Evolutionary conservation across 1,139 yeast species (phyloP).

Genomic region (Yamadazyma kanchanaburiensis): DNA sequence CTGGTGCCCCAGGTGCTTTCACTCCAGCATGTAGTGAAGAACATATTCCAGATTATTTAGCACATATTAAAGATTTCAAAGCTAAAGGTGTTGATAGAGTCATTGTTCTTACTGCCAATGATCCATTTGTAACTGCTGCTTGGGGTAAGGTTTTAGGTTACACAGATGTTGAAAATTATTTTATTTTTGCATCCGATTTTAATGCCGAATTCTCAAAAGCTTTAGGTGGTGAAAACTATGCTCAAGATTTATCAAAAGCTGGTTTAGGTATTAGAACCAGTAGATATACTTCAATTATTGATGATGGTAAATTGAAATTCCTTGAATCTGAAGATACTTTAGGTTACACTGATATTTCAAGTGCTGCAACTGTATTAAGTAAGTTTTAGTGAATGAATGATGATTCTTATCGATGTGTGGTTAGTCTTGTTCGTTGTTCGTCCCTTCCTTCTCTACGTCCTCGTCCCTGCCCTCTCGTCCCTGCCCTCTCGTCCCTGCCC

Average conservation of each 20-base stretch:
- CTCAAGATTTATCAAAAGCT: conserved; percentile 44
- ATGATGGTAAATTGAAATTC: conserved; percentile 60
- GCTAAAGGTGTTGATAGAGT: conserved; percentile 70
- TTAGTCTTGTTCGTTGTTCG: no score
- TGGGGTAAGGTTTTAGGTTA: conserved; percentile 75
- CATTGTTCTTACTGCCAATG: conserved; percentile 73
- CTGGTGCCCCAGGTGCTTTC: conserved; percentile 89
- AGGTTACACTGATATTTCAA: conserved; percentile 58
- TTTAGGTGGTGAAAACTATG: conserved; percentile 62
- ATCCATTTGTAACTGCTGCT: conserved; percentile 76
- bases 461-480: no score
- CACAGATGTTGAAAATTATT: conserved; percentile 41
- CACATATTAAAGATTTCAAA: conserved; percentile 49
- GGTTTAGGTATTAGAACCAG: conserved; percentile 68
- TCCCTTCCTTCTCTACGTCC: no score
- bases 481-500: no score
- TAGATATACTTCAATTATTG: conserved; percentile 68
- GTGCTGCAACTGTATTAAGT: conserved; percentile 52
- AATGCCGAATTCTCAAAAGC: conserved; percentile 45
- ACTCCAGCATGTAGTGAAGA: conserved; percentile 83
- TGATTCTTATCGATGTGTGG: no score
- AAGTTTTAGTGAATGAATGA: conserved; percentile 15
- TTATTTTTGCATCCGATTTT: conserved; percentile 75
- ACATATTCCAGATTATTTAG: conserved; percentile 76
- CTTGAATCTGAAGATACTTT: conserved; percentile 60